Evolutionary conservation across 352 stramenopile species (phyloP), one percentile per base, ranked within the genome.

Genomic region (Phytophthora lateralis): DNA sequence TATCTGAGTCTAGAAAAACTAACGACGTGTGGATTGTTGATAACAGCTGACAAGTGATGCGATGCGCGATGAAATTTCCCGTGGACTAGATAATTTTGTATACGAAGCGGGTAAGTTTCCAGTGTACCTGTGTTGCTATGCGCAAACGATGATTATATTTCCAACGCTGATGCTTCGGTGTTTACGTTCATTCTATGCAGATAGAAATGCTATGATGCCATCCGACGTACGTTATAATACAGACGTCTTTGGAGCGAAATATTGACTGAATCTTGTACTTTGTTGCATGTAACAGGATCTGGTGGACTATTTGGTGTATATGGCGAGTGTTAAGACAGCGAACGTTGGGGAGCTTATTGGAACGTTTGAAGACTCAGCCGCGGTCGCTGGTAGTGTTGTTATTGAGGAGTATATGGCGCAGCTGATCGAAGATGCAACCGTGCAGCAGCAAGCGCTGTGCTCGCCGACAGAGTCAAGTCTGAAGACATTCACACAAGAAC

Each of bases 361-460:
- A 4, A 83, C 72, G n/a, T 76, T 96, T 39, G 85, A 96, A 32
- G 72, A 92, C 46, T 87, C 85, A 7, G 85, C 87, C 17, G 85
- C 87, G 6, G 56, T 91, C 29, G 83, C 83, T 0, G 53, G 71
- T 12, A 76, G 77, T n/a, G 89, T 95, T 44, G 75, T 93, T 11
- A 70, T 89, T 35, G 82, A 95, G 32, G 86, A 95, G 54, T 93
- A 90, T 60, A 75, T 85, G 60, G 46, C 69, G 39, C 86, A 95
- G 48, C 29, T 93, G 9, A 60, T 90, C 0, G 48, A 80, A 38
- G 70, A 87, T 52, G 14, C 69, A 27, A 34, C 30, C 12, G 17
- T 69, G 24, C 34, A 66, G 15, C 60, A 68, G 37, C 43, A 48
- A 45, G 14, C 57, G 24, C 41, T 72, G 18, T 76, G 52, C 54